These are phyloP conservation scores for Pseudotsuga menziesii DNA, from an alignment of 75 land plant species.

Conservation along the genomic window DNA sequence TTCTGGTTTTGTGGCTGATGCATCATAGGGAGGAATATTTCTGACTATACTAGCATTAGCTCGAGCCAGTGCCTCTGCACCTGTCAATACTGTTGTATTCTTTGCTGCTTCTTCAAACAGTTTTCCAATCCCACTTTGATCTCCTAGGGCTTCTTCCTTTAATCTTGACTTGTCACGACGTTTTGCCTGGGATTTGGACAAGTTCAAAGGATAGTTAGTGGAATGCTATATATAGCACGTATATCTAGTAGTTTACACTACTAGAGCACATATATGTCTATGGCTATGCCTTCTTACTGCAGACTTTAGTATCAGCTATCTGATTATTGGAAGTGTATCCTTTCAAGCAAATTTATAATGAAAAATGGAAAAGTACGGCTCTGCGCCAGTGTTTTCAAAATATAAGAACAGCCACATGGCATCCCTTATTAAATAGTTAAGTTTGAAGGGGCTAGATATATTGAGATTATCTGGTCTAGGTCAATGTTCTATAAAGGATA, in stretches of 20 bases:
- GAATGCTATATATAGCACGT: no score
- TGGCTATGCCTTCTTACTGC: background rate
- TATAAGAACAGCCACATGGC: background rate
- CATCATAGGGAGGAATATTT: slow-evolving; percentile 80
- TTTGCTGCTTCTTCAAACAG: slow-evolving; percentile 33
- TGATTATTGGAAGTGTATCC: background rate
- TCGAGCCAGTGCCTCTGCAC: slow-evolving; percentile 27
- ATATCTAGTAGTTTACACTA: no score
- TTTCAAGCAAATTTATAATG: background rate
- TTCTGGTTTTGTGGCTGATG: slow-evolving; percentile 48
- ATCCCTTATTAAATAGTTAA: background rate
- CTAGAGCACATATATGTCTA: background rate
- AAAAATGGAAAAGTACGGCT: background rate
- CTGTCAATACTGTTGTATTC: slow-evolving; percentile 26
- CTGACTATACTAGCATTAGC: slow-evolving; percentile 24
- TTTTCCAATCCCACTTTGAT: slow-evolving; percentile 19
- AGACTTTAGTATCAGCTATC: background rate
- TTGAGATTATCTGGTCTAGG: background rate
- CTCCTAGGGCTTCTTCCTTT: slow-evolving; percentile 44
- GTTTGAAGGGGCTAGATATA: background rate
- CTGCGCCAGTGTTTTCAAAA: background rate
- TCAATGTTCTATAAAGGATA: no score
- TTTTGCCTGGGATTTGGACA: slow-evolving; percentile 15
- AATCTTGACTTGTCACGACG: slow-evolving; percentile 28
- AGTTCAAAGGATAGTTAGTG: background rate